Percentiles rank a stretch among this genome's conserved stretches.
These are phyloP conservation scores for Monosporozyma aquatica DNA, from an alignment of 805 yeast species.

Conservation along the genomic window DNA sequence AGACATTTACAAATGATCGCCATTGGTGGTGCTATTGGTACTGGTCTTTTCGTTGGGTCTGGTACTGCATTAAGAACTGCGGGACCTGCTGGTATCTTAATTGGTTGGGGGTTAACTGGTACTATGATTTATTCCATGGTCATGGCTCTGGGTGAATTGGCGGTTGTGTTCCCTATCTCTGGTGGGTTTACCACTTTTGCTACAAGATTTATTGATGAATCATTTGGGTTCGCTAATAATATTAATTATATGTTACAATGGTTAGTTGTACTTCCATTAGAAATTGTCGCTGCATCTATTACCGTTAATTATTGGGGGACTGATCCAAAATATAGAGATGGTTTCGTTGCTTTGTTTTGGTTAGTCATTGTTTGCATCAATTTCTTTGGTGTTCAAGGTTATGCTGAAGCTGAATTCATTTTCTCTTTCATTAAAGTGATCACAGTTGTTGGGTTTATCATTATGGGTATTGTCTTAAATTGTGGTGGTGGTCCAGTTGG, in stretches of 20 bases:
- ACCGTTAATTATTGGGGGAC: constrained; percentile 45
- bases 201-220: constrained; percentile 48
- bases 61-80: constrained; percentile 54
- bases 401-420: constrained; percentile 47
- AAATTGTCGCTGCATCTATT: constrained; percentile 45
- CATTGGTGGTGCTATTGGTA: constrained; percentile 65
- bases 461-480: constrained; percentile 38
- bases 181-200: constrained; percentile 60
- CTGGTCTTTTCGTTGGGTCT: constrained; percentile 68
- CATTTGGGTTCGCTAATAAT: constrained; percentile 56
- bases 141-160: constrained; percentile 56
- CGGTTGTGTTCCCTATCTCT: constrained; percentile 52
- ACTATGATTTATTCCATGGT: constrained; percentile 47
- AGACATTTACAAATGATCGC: constrained; percentile 59
- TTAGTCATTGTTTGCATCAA: constrained; percentile 40
- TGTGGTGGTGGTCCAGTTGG: constrained; percentile 48
- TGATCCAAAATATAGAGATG: constrained; percentile 38
- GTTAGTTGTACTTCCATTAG: constrained; percentile 43
- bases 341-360: constrained; percentile 43
- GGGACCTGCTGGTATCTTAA: constrained; percentile 56
- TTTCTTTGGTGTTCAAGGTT: constrained; percentile 46
- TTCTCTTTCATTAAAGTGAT: constrained; percentile 40
- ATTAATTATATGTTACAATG: constrained; percentile 49
- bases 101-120: constrained; percentile 48
- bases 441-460: constrained; percentile 41